Percentiles rank a stretch among this genome's conserved stretches.
Conservation (phyloP, 208 protist genomes). For the Acanthamoeba sp. region DNA sequence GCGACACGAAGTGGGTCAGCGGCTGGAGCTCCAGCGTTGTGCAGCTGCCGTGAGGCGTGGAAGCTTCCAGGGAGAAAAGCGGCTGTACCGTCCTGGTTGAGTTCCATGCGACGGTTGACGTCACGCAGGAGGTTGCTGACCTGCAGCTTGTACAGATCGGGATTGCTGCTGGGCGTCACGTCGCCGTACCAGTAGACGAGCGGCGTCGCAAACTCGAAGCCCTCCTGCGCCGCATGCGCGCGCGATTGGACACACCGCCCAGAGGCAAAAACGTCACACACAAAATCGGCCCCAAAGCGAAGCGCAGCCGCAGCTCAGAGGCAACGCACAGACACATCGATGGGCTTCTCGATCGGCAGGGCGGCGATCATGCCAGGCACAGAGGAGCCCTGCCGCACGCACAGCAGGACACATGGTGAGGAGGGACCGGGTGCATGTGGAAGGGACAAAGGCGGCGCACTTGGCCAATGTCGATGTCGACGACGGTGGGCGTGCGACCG, state of each 20-base stretch:
- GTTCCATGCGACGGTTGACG: conserved; percentile 72
- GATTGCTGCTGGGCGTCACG: conserved; percentile 71
- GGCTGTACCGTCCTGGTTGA: conserved; percentile 30
- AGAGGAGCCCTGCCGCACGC: conserved; percentile 66
- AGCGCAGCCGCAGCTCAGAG: no score
- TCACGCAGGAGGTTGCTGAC: conserved; percentile 63
- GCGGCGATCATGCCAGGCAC: conserved; percentile 85
- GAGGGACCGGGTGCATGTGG: no score
- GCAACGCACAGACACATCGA: conserved; percentile 75
- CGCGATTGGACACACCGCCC: no score
- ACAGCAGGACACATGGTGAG: not conserved
- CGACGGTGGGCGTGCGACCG: conserved; percentile 72
- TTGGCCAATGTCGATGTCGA: conserved; percentile 87
- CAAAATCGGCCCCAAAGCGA: no score
- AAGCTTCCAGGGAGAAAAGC: not conserved
- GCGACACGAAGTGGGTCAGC: no score
- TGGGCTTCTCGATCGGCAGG: conserved; percentile 77
- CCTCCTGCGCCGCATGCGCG: conserved; percentile 1
- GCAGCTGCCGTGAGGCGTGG: no score
- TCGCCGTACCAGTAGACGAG: conserved; percentile 82
- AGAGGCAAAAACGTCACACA: no score
- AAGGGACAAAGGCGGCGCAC: no score
- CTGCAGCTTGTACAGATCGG: conserved; percentile 78
- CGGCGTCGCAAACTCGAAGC: conserved; percentile 46
- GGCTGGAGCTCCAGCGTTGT: no score